Percentiles rank a stretch among this genome's conserved stretches.
Conservation (phyloP, 441 rosid genomes). For the Brassica hybrid region DNA sequence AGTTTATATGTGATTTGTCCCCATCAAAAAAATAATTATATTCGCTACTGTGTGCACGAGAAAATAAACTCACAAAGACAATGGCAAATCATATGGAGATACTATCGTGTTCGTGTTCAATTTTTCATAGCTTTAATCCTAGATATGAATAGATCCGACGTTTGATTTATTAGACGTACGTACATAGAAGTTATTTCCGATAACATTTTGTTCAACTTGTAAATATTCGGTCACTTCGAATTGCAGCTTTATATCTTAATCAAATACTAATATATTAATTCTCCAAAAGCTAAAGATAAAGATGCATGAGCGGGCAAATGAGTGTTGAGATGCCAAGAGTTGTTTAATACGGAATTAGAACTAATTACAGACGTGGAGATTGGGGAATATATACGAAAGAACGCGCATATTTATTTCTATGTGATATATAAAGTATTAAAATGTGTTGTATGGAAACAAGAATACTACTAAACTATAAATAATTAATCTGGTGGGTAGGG, state of each 20-base stretch:
- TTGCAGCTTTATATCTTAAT: background rate
- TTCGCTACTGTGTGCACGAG: no score
- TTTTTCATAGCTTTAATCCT: no score
- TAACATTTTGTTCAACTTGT: background rate
- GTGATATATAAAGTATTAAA: background rate
- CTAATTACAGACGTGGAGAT: conserved; percentile 32
- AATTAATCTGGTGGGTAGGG: conserved; percentile 32
- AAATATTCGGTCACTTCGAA: background rate
- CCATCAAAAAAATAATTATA: no score
- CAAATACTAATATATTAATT: background rate
- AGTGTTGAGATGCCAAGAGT: conserved; percentile 43
- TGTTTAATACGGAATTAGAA: conserved; percentile 44
- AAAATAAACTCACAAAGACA: no score
- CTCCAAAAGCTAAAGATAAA: conserved; percentile 31
- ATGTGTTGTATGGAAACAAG: conserved; percentile 23
- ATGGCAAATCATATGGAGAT: no score
- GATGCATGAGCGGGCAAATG: conserved; percentile 39
- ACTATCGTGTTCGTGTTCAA: no score
- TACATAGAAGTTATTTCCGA: background rate
- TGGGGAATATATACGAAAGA: conserved; percentile 39
- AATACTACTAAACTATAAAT: conserved; percentile 21
- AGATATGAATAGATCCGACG: no score
- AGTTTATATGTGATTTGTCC: no score
- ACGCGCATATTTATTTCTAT: conserved; percentile 7
- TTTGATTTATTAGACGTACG: no score